These are phyloP conservation scores for Saccharata proteae DNA, from an alignment of 2,329 filamentous ascomycete genomes.

Conservation along the genomic window DNA sequence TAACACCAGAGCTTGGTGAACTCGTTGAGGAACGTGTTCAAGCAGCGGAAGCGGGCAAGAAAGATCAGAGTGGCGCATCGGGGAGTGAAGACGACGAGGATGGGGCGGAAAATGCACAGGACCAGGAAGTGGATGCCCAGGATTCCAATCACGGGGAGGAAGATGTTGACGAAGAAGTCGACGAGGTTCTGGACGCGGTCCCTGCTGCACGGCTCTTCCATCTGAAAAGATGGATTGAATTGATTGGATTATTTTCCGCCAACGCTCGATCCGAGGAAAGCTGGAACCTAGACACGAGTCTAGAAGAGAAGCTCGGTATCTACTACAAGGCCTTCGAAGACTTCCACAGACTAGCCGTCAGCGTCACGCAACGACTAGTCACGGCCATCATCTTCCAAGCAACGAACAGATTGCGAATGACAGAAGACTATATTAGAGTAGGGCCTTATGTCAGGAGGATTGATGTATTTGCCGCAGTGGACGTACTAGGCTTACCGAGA, in stretches of 20 bases:
- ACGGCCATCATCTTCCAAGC: conserved; percentile 58
- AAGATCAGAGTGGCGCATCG: conserved; percentile 1
- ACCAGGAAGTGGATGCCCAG: neutral
- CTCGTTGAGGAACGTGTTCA: conserved; percentile 20
- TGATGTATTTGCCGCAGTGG: conserved; percentile 44
- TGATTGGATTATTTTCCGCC: conserved; percentile 25
- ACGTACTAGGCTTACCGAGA: conserved; percentile 39
- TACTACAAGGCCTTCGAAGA: conserved; percentile 65
- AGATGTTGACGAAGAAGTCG: neutral
- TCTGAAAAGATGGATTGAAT: conserved; percentile 16
- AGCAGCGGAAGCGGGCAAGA: neutral
- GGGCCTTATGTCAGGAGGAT: conserved; percentile 27
- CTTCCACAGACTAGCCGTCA: conserved; percentile 56
- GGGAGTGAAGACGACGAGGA: conserved; percentile 7
- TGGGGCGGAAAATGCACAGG: neutral
- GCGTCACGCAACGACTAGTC: conserved; percentile 57
- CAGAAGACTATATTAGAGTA: conserved; percentile 16
- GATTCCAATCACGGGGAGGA: conserved; percentile 4
- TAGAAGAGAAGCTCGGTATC: conserved; percentile 49
- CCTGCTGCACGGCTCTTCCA: conserved; percentile 22
- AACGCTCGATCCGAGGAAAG: conserved; percentile 35
- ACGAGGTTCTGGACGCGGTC: conserved; percentile 15
- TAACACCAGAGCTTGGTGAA: conserved; percentile 34
- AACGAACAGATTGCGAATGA: conserved; percentile 52
- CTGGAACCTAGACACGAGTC: conserved; percentile 55